A percentile compares a stretch with the other conserved stretches of the same genome.
phyloP scores from a whole-genome alignment of 148 eudicot species.

The Rhododendron kiyosumense region DNA sequence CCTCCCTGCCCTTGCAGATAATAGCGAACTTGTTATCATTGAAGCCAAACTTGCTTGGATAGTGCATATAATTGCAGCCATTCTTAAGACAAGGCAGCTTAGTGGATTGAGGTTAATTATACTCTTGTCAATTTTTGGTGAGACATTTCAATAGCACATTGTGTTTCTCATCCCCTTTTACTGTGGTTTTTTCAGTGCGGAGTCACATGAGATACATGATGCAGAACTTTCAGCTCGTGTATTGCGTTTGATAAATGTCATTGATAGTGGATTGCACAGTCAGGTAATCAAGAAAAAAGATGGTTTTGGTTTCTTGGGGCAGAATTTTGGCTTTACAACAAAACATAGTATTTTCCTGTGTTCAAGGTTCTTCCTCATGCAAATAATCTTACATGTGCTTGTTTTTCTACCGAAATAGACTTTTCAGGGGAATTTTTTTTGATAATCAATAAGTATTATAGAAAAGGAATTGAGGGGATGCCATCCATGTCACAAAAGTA shows the following conservation, averaged over 20 bases:
- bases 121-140: neutral
- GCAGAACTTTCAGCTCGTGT: conserved; percentile 94
- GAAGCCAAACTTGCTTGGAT: conserved; percentile 94
- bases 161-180: neutral
- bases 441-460: neutral
- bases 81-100: conserved; percentile 55
- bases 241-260: conserved; percentile 67
- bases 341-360: neutral
- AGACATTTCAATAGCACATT: neutral
- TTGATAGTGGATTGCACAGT: conserved; percentile 70
- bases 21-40: conserved; percentile 41
- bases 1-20: conserved; percentile 39
- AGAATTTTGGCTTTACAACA: neutral
- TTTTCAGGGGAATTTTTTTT: neutral
- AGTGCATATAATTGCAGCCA: conserved; percentile 79
- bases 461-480: neutral
- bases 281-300: conserved; percentile 42
- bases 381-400: neutral
- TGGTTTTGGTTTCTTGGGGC: neutral
- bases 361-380: neutral
- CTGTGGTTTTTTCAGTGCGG: conserved; percentile 45
- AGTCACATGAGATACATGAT: conserved; percentile 76
- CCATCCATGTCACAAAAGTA: neutral
- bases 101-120: conserved; percentile 49
- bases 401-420: neutral